phyloP scores from a whole-genome alignment of 2,329 filamentous ascomycete species.

The Alternaria sp. region DNA sequence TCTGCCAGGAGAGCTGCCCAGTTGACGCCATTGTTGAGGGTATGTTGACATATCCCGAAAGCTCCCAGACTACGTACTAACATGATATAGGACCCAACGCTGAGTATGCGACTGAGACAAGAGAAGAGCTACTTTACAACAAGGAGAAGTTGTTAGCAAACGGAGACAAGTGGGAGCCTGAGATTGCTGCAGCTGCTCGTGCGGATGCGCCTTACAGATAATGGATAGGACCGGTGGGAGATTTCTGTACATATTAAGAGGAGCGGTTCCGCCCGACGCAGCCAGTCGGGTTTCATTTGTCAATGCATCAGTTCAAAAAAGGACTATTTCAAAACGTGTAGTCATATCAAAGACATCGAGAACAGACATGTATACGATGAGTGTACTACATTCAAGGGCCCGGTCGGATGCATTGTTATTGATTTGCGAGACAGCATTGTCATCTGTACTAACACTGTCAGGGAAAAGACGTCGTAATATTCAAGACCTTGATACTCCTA shows the following conservation, averaged over 20 bases:
- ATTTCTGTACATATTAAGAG: slow-evolving; percentile 47
- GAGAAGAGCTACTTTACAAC: slow-evolving; percentile 97
- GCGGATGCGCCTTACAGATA: slow-evolving; percentile 82
- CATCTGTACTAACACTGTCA: slow-evolving; percentile 2
- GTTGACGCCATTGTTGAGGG: slow-evolving; percentile 91
- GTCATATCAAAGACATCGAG: background rate
- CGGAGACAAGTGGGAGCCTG: slow-evolving; percentile 83
- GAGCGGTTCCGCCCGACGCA: slow-evolving; percentile 29
- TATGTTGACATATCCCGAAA: slow-evolving; percentile 47
- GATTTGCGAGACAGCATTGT: background rate
- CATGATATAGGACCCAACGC: slow-evolving; percentile 67
- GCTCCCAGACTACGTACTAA: slow-evolving; percentile 24
- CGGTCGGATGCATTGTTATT: background rate
- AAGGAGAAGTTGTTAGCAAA: slow-evolving; percentile 93
- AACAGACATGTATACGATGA: background rate
- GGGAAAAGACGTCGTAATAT: slow-evolving; percentile 31
- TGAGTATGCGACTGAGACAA: slow-evolving; percentile 77
- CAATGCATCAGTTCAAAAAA: slow-evolving; percentile 17
- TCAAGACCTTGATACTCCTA: slow-evolving; percentile 36
- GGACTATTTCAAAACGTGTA: slow-evolving; percentile 1
- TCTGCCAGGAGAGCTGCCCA: slow-evolving; percentile 98
- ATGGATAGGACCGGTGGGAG: slow-evolving; percentile 21
- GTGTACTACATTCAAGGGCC: background rate
- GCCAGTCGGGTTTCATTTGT: slow-evolving; percentile 38
- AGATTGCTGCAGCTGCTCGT: slow-evolving; percentile 88